phyloP scores from a whole-genome alignment of 108 stramenopile species.

The Stephanodiscus triporus region DNA sequence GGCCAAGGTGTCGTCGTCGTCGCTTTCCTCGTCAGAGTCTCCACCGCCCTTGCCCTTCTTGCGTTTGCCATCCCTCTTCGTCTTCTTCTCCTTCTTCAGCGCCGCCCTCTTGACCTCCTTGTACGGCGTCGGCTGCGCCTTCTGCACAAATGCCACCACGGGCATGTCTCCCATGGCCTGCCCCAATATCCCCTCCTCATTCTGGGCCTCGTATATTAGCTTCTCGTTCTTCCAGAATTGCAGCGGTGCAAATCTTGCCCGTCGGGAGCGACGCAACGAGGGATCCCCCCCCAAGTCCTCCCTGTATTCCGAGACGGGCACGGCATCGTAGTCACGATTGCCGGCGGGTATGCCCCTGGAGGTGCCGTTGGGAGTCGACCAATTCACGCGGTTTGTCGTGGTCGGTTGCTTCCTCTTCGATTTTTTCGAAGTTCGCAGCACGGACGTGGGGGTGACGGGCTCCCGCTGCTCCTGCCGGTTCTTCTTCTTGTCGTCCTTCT shows the following conservation, averaged over 20 bases:
- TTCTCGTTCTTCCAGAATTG: slow-evolving; percentile 92
- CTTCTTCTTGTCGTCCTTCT: slow-evolving; percentile 28
- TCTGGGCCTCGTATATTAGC: slow-evolving; percentile 69
- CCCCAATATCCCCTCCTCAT: slow-evolving; percentile 52
- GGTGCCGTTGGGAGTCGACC: slow-evolving; percentile 50
- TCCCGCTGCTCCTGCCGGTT: slow-evolving; percentile 13
- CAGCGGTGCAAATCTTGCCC: slow-evolving; percentile 64
- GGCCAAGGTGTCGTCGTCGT: slow-evolving; percentile 7
- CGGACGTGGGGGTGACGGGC: slow-evolving; percentile 46
- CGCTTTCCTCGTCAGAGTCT: slow-evolving; percentile 9
- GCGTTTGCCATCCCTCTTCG: slow-evolving; percentile 27
- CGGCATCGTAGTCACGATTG: slow-evolving; percentile 61
- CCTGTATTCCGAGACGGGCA: slow-evolving; percentile 69
- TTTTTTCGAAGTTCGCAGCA: slow-evolving; percentile 26
- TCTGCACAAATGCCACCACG: slow-evolving; percentile 62
- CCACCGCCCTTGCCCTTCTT: slow-evolving; percentile 20
- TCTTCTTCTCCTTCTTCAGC: slow-evolving; percentile 24
- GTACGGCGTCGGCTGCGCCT: slow-evolving; percentile 79
- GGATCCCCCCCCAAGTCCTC: slow-evolving; percentile 37
- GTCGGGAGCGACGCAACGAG: slow-evolving; percentile 57
- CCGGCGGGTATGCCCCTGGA: slow-evolving; percentile 56
- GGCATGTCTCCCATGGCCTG: slow-evolving; percentile 83
- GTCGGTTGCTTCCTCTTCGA: slow-evolving; percentile 25
- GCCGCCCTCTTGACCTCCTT: slow-evolving; percentile 59
- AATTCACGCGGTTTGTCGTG: slow-evolving; percentile 35